Evolutionary conservation across 148 eudicot genomes (phyloP).

Genomic region (Persicaria tinctoria): DNA sequence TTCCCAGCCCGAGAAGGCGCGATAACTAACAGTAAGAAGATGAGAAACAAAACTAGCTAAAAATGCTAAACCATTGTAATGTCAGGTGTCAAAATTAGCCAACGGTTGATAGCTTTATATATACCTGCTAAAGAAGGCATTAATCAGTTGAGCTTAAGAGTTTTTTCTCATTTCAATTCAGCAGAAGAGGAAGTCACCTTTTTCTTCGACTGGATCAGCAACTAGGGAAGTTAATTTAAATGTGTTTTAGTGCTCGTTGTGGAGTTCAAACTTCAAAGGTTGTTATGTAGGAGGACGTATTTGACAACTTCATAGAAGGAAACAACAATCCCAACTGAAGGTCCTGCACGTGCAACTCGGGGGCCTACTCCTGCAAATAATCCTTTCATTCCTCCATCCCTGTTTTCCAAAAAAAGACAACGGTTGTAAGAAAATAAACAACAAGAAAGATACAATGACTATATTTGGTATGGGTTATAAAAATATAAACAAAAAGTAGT

Average conservation of each 20-base stretch:
- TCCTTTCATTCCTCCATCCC: conserved; percentile 84
- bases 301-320: conserved; percentile 97
- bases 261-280: conserved; percentile 31
- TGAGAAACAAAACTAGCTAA: neutral
- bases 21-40: neutral
- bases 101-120: neutral
- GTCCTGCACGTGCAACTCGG: conserved; percentile 93
- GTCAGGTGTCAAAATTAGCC: neutral
- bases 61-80: neutral
- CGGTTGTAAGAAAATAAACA: neutral
- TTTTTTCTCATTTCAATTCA: conserved; percentile 3
- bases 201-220: conserved; percentile 5
- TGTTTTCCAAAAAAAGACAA: conserved; percentile 16
- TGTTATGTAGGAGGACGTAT: conserved; percentile 41
- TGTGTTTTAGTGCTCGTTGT: conserved; percentile 8
- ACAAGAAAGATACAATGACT: neutral
- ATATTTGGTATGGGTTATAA: no score
- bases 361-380: conserved; percentile 87
- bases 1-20: conserved; percentile 4
- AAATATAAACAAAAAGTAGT: neutral
- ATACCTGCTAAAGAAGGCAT: neutral
- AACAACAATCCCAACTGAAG: conserved; percentile 89
- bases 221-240: neutral
- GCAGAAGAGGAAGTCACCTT: neutral
- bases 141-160: neutral